phyloP scores from a whole-genome alignment of 2,329 filamentous ascomycete species.

The Curvularia verruculosa region DNA sequence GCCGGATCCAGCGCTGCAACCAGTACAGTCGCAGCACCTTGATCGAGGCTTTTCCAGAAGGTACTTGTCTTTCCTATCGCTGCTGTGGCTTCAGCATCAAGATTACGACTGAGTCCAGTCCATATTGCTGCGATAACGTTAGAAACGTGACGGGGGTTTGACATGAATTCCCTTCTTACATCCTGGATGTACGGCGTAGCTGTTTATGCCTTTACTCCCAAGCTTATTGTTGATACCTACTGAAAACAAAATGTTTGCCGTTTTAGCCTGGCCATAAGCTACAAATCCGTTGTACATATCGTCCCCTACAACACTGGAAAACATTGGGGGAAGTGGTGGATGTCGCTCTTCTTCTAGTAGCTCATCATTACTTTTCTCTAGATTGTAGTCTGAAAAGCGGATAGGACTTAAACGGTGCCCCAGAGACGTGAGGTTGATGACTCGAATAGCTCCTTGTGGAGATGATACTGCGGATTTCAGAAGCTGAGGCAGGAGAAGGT shows the following conservation, averaged over 20 bases:
- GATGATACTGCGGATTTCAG: constrained; percentile 43
- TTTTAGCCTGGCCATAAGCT: constrained; percentile 42
- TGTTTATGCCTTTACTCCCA: constrained; percentile 29
- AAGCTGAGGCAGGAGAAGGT: constrained; percentile 51
- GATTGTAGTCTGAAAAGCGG: constrained; percentile 55
- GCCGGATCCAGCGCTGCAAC: constrained; percentile 43
- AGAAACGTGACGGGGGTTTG: constrained; percentile 1
- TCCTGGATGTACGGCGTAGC: constrained; percentile 44
- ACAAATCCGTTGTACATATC: constrained; percentile 37
- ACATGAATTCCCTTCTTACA: constrained; percentile 25
- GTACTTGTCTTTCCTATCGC: constrained; percentile 33
- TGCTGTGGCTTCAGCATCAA: constrained; percentile 36
- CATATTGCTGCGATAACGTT: constrained; percentile 32
- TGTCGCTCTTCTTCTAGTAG: constrained; percentile 36
- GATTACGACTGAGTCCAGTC: constrained; percentile 36
- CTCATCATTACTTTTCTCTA: constrained; percentile 35
- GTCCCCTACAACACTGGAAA: constrained; percentile 14
- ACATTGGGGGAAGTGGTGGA: constrained; percentile 24
- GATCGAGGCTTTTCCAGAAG: constrained; percentile 45
- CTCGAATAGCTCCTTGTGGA: constrained; percentile 26
- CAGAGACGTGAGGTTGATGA: constrained; percentile 41
- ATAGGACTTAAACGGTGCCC: constrained; percentile 38
- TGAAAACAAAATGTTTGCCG: constrained; percentile 41
- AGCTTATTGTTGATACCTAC: constrained; percentile 30
- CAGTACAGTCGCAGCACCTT: constrained; percentile 39